These are phyloP conservation scores for Plasmodium falciparum DNA, from an alignment of 169 alveolate genomes.

Conservation along the genomic window DNA sequence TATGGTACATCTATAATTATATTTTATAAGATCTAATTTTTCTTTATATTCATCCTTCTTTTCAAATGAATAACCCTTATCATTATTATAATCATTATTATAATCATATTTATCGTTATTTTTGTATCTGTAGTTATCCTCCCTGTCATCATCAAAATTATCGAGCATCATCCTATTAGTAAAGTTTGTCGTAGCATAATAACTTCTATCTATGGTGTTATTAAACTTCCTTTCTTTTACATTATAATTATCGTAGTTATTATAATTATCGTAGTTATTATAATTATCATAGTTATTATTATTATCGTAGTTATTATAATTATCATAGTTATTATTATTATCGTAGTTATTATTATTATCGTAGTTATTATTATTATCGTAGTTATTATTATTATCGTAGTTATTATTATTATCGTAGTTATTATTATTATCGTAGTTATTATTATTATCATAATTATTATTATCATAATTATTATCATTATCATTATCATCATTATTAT, in stretches of 20 bases:
- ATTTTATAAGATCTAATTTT: conserved; percentile 20
- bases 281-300: conserved; percentile 8
- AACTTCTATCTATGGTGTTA: conserved; percentile 14
- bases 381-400: neutral
- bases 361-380: neutral
- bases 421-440: conserved; percentile 8
- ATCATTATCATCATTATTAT: conserved; percentile 4
- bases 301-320: conserved; percentile 12
- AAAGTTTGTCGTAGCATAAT: conserved; percentile 40
- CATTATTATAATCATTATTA: neutral
- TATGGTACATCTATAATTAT: conserved; percentile 21
- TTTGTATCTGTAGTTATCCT: neutral
- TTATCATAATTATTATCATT: conserved; percentile 11
- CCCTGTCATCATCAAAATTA: conserved; percentile 18
- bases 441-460: conserved; percentile 20
- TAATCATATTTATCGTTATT: neutral
- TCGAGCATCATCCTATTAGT: conserved; percentile 38
- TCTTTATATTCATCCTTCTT: neutral
- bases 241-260: neutral
- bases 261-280: conserved; percentile 14
- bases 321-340: neutral
- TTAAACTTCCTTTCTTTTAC: neutral
- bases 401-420: conserved; percentile 10
- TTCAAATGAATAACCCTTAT: neutral
- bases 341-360: conserved; percentile 19